Base-by-base conservation (phyloP, 1,284 basidiomycete genomes). In the Garcileccinum viscosum region DNA sequence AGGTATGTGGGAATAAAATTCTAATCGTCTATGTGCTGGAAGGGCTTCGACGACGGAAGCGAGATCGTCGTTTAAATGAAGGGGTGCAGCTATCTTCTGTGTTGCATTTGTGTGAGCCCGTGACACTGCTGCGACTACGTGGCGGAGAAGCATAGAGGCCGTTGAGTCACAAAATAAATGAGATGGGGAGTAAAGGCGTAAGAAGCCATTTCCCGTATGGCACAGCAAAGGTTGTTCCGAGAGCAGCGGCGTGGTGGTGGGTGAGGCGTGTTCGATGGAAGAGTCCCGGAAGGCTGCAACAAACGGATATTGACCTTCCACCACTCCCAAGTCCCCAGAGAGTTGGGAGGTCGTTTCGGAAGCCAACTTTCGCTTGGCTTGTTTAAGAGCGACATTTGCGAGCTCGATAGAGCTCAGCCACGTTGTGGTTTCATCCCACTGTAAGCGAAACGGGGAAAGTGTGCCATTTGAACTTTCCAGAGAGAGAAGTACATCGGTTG, bases 401-500 rank as follows among this genome's bases (percentile, higher is more conserved):
- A 64, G 60, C 22, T 66, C 50, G 12, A 81, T 63, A 58, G 80
- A 72, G 42, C 76, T 71, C 24, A 72, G 62, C 83, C 84, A 86
- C 12, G 75, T 77, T 12, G 75, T 75, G 3, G 70, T 72, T n/a
- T 80, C 76, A 60, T 74, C 69, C 84, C 85, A 86, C 32, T 64
- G 61, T 19, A 85, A 70, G 32, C 83, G 77, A 58, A 84, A 73
- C 44, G 82, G 78, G n/a, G 68, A 62, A 14, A 71, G 68, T 35
- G 67, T 64, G 38, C 60, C 71, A 40, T 68, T 64, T 71, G 74
- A 66, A 59, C 56, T 7, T 35, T 65, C 69, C 53, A 83, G 63
- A n/a, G 79, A 82, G 38, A 86, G 65, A 5, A 86, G 75, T 7
- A 86, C 71, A 70, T 86, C 84, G 3, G 77, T 75, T 35, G 72